These are phyloP conservation scores for Globisporangium acanthophoron DNA, from an alignment of 352 stramenopile species.

Conservation along the genomic window DNA sequence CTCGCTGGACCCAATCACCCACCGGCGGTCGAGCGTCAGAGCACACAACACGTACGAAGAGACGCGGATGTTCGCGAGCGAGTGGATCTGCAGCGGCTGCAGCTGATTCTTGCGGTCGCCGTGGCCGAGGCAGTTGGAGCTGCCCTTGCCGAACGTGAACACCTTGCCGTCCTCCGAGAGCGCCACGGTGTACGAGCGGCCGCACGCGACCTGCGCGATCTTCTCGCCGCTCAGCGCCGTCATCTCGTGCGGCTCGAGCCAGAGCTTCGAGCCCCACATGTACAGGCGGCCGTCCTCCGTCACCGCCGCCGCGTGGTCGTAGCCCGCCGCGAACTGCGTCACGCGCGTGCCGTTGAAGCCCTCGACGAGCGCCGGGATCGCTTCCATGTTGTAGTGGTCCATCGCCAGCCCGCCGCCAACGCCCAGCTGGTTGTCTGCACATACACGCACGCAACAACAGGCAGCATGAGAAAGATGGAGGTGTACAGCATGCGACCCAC, in stretches of 20 bases:
- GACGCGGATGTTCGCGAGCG: constrained; percentile 54
- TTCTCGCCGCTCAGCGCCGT: constrained; percentile 67
- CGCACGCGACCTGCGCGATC: constrained; percentile 78
- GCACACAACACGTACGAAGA: constrained; percentile 38
- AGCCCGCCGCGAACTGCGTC: constrained; percentile 89
- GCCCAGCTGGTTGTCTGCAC: constrained; percentile 83
- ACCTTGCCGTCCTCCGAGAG: constrained; percentile 68
- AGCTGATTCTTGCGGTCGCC: constrained; percentile 85
- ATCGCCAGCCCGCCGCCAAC: constrained; percentile 86
- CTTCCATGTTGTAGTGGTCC: constrained; percentile 93
- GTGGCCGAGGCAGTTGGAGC: constrained; percentile 85
- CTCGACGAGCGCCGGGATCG: constrained; percentile 85
- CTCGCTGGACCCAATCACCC: background rate
- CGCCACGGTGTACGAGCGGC: constrained; percentile 79
- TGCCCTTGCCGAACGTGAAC: constrained; percentile 87
- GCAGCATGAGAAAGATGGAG: too few species aligned
- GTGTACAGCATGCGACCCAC: too few species aligned
- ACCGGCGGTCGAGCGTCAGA: too few species aligned
- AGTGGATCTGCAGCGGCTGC: constrained; percentile 76
- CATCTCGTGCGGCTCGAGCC: constrained; percentile 91
- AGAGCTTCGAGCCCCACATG: constrained; percentile 88
- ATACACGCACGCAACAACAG: background rate
- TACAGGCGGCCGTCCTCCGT: constrained; percentile 72
- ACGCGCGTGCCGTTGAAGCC: constrained; percentile 58
- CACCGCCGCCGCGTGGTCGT: constrained; percentile 88